Base-by-base conservation (phyloP, 306 rosid species). In the Corylus avellana region DNA sequence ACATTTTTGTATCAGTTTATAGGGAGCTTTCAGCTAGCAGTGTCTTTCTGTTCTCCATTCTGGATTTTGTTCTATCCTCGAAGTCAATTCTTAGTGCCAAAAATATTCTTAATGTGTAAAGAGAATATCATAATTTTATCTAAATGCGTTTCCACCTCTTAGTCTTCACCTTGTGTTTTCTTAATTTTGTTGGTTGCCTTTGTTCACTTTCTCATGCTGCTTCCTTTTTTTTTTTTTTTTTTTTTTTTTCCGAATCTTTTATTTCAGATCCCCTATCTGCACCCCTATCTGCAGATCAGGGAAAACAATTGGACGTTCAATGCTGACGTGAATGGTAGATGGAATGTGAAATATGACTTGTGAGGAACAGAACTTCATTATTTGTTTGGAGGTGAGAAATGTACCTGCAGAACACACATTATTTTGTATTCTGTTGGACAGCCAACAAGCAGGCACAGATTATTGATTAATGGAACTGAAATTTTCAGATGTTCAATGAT, bases 241-340 rank as follows among this genome's bases (percentile, higher is more conserved):
- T 66, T 73, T 14, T 29, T 29, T 32, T 32, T 32, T 32, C 35
- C 35, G 35, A 72, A 80, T 53, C 73, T 68, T 59, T 80, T 79
- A 71, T 79, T 72, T 72, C 91, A 96, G 99, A 89, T 91, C 81
- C 98, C 98, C 25, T 96, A 96, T 81, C n/a, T 90, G 81, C 98
- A 96, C 81, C 98, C 98, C 25, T 96, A 96, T 81, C n/a, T 90
- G 81, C 98, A 96, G 96, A 78, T 96, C 80, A 93, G 96, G 86
- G 99, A 96, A 89, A 96, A 96, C 78, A 96, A 93, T 82, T 96
- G 97, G 99, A 87, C 96, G 8, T 64, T 93, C 29, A 96, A 91
- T 82, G 91, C 90, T 0, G 90, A 96, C 80, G 77, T 87, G 82
- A 90, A 90, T 78, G 98, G 99, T 71, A 88, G 87, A 87, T 96